These are phyloP conservation scores for Arthroderma uncinatum DNA, from an alignment of 2,329 filamentous ascomycete species.

Conservation along the genomic window DNA sequence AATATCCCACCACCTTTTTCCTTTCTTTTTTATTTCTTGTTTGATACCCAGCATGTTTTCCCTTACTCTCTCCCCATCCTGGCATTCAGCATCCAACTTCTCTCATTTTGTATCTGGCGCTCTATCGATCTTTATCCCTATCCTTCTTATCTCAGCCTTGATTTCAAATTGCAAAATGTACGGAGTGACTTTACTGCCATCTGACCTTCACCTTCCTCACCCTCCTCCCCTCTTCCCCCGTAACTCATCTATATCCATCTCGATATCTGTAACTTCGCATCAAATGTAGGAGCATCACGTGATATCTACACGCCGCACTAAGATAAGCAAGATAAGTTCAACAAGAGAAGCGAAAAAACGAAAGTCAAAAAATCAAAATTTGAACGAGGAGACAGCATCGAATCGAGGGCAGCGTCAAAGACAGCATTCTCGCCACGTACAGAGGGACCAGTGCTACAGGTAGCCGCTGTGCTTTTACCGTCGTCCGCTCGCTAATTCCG, in stretches of 20 bases:
- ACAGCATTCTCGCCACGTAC: not conserved
- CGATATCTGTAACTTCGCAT: not conserved
- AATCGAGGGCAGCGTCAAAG: not conserved
- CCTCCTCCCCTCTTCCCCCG: no score
- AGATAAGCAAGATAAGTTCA: conserved; percentile 38
- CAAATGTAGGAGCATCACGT: conserved; percentile 8
- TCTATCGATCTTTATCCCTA: not conserved
- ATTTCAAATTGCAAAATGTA: not conserved
- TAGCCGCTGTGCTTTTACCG: conserved; percentile 15
- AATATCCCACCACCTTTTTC: not conserved
- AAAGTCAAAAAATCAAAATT: conserved; percentile 7
- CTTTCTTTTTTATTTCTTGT: not conserved
- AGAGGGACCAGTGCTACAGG: not conserved
- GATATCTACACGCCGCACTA: conserved; percentile 25
- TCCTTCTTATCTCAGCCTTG: not conserved
- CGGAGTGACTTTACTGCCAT: not conserved
- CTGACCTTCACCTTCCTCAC: not conserved
- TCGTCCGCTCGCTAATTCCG: conserved; percentile 22
- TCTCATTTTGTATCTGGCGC: not conserved
- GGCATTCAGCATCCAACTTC: not conserved
- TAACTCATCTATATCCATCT: not conserved
- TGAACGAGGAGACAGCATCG: not conserved
- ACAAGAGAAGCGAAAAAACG: conserved; percentile 9
- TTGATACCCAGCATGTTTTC: conserved; percentile 5
- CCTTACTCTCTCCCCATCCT: not conserved